phyloP scores from a whole-genome alignment of 805 yeast species.

The Candida boleticola region DNA sequence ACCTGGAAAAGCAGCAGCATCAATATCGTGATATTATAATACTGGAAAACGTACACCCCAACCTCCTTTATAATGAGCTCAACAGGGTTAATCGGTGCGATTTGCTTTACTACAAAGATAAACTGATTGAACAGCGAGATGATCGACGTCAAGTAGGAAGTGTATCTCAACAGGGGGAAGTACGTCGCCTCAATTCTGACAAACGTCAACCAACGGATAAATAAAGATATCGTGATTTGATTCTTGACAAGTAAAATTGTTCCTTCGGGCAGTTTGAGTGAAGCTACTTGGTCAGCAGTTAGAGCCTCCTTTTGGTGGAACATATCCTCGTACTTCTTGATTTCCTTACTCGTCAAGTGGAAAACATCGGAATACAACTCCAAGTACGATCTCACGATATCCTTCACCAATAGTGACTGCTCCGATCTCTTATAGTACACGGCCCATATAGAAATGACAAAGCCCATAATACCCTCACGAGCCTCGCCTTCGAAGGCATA shows the following conservation, averaged over 20 bases:
- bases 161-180: constrained; percentile 27
- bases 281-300: not conserved
- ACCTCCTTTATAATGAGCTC: not conserved
- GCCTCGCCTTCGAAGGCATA: not conserved
- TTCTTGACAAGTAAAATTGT: constrained; percentile 10
- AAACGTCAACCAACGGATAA: constrained; percentile 26
- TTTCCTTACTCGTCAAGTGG: constrained; percentile 5
- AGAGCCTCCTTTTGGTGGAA: not conserved
- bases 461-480: not conserved
- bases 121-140: constrained; percentile 23
- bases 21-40: not conserved
- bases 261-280: not conserved
- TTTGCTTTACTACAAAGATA: constrained; percentile 13
- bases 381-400: constrained; percentile 17
- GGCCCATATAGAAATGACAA: constrained; percentile 14
- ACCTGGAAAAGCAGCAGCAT: constrained; percentile 1
- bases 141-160: constrained; percentile 25
- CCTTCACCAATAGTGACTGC: constrained; percentile 7
- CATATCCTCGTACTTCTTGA: not conserved
- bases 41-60: not conserved
- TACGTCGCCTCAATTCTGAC: constrained; percentile 24
- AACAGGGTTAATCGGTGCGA: not conserved
- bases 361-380: constrained; percentile 14
- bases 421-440: constrained; percentile 19
- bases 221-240: constrained; percentile 15